Evolutionary conservation across 352 stramenopile genomes (phyloP).

Genomic region (Pseudoperonospora humuli): DNA sequence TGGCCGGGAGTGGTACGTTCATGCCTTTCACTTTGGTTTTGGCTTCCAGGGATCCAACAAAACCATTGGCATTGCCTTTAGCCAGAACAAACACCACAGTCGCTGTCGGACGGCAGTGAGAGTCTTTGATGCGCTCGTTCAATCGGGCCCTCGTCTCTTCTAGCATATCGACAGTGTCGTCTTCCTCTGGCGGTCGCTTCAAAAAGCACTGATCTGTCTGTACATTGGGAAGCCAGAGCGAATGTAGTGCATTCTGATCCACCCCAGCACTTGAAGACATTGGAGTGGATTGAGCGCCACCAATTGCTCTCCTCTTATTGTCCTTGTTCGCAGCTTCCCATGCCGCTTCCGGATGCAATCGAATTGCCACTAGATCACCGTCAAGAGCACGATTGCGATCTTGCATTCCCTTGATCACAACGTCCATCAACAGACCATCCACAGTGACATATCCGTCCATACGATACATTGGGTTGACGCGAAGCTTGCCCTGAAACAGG

Average conservation of each 20-base stretch:
- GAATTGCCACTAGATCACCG: conserved; percentile 68
- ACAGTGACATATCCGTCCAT: conserved; percentile 76
- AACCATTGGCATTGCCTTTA: conserved; percentile 44
- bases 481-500: conserved; percentile 57
- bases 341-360: conserved; percentile 38
- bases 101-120: conserved; percentile 40
- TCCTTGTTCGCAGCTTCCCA: conserved; percentile 45
- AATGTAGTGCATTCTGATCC: conserved; percentile 32
- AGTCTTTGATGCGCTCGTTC: conserved; percentile 25
- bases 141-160: conserved; percentile 22
- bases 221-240: conserved; percentile 40
- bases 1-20: conserved; percentile 23
- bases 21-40: conserved; percentile 37
- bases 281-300: neutral
- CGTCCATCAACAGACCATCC: conserved; percentile 60
- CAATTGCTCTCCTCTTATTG: conserved; percentile 3
- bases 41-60: conserved; percentile 52
- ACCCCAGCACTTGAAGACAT: conserved; percentile 22
- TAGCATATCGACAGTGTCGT: conserved; percentile 18
- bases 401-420: conserved; percentile 61
- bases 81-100: conserved; percentile 66
- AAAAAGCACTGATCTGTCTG: conserved; percentile 31
- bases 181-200: conserved; percentile 5
- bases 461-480: conserved; percentile 65
- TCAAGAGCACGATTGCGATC: conserved; percentile 75